These are phyloP conservation scores for Rutidosis leptorrhynchoides DNA, from an alignment of 129 eudicot genomes.

Conservation along the genomic window DNA sequence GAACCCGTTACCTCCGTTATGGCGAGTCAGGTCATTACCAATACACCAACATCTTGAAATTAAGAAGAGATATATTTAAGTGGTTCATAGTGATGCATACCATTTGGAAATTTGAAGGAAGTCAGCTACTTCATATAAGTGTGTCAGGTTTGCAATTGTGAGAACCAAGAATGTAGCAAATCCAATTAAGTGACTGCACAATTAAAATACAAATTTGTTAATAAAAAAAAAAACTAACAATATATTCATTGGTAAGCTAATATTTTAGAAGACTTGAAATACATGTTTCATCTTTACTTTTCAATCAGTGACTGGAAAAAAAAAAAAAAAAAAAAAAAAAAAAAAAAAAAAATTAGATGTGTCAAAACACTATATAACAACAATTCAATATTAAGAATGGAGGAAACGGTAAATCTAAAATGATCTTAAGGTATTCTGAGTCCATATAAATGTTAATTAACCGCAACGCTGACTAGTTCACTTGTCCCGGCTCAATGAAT, in stretches of 20 bases:
- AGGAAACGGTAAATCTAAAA: neutral
- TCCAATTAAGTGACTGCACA: slow-evolving; percentile 88
- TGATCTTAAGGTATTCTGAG: neutral
- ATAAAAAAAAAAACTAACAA: neutral
- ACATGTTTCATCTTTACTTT: neutral
- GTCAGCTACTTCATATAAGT: slow-evolving; percentile 58
- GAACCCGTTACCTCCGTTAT: too few relatives aligned
- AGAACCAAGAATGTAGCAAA: slow-evolving; percentile 62
- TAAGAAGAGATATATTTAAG: neutral
- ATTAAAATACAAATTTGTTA: neutral
- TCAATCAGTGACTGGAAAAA: too few relatives aligned
- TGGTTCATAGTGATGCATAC: slow-evolving; percentile 31
- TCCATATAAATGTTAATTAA: neutral
- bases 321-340: too few relatives aligned
- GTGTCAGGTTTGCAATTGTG: slow-evolving; percentile 51
- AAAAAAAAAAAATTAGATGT: too few relatives aligned
- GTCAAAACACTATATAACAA: neutral
- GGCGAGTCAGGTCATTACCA: too few relatives aligned
- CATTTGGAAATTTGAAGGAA: slow-evolving; percentile 62
- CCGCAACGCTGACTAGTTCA: too few relatives aligned
- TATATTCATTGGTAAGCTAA: neutral
- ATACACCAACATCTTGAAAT: too few relatives aligned
- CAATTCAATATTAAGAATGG: neutral
- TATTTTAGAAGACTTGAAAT: neutral
- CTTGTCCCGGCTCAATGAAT: too few relatives aligned